Evolutionary conservation across 2,329 filamentous ascomycete genomes (phyloP).

Genomic region (Xylaria multiplex): DNA sequence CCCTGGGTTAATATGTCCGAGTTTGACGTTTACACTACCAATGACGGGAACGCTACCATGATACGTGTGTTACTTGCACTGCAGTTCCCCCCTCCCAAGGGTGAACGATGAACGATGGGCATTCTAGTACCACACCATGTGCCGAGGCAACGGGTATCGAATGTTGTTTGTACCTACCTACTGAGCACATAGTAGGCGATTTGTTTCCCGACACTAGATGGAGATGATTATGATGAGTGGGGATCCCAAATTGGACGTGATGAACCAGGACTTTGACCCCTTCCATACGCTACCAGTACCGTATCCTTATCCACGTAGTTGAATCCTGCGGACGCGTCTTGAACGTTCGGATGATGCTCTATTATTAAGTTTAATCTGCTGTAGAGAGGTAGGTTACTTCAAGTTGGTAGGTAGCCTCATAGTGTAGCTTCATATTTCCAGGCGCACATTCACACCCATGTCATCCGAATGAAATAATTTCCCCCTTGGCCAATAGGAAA

Average conservation of each 20-base stretch:
- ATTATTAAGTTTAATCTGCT: too few species aligned
- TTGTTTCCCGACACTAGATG: not conserved
- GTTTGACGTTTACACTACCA: not conserved
- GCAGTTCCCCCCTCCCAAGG: too few species aligned
- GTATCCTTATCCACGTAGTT: too few species aligned
- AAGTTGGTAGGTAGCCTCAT: too few species aligned
- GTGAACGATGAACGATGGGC: too few species aligned
- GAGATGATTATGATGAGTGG: not conserved
- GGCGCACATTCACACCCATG: constrained; percentile 11
- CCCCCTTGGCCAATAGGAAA: constrained; percentile 22
- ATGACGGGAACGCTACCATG: not conserved
- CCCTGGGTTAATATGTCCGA: not conserved
- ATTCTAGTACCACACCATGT: too few species aligned
- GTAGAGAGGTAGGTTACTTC: too few species aligned
- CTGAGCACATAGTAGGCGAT: not conserved
- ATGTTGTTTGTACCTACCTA: not conserved
- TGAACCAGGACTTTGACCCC: too few species aligned
- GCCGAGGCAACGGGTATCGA: not conserved
- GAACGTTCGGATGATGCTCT: too few species aligned
- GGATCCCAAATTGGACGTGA: not conserved
- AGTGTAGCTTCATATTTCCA: not conserved
- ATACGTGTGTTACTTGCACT: not conserved
- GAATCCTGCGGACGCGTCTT: too few species aligned
- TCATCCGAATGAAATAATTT: constrained; percentile 16
- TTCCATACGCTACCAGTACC: too few species aligned